phyloP scores from a whole-genome alignment of 2,329 filamentous ascomycete species.

The Colletotrichum abscissum region DNA sequence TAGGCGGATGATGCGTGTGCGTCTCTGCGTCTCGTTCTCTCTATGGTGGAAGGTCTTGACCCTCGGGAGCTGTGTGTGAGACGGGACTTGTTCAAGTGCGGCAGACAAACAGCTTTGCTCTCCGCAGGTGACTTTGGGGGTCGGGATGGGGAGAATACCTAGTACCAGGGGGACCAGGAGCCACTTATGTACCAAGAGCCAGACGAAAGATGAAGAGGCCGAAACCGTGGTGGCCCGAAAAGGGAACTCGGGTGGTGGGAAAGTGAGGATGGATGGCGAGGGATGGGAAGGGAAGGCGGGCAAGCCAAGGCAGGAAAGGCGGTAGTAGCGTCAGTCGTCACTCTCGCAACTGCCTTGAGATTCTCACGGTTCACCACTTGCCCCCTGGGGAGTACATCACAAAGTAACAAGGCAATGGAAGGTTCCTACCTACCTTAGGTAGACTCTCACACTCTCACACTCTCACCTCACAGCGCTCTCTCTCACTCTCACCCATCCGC shows the following conservation, averaged over 20 bases:
- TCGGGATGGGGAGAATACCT: background rate
- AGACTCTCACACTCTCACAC: too few relatives aligned
- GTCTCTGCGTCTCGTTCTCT: conserved; percentile 17
- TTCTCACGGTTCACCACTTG: background rate
- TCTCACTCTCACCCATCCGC: background rate
- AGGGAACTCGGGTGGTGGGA: conserved; percentile 1
- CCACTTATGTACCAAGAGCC: conserved; percentile 33
- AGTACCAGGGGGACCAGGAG: conserved; percentile 9
- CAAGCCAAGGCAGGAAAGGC: conserved; percentile 22
- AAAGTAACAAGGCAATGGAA: too few relatives aligned
- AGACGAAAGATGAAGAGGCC: conserved; percentile 2
- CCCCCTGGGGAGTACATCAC: background rate
- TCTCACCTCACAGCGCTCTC: too few relatives aligned
- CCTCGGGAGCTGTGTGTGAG: conserved; percentile 21
- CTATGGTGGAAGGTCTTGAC: conserved; percentile 18
- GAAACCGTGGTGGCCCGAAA: conserved; percentile 26
- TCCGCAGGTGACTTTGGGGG: conserved; percentile 29
- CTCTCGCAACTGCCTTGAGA: conserved; percentile 6
- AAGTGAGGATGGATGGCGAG: conserved; percentile 5
- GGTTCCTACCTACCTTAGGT: too few relatives aligned
- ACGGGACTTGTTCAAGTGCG: conserved; percentile 14
- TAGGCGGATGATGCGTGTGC: conserved; percentile 33
- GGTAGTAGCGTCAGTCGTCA: conserved; percentile 27
- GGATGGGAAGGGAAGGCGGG: conserved; percentile 10
- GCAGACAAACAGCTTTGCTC: conserved; percentile 23